Conservation (phyloP, 495 filamentous ascomycete species). For the Annulohypoxylon nitens region DNA sequence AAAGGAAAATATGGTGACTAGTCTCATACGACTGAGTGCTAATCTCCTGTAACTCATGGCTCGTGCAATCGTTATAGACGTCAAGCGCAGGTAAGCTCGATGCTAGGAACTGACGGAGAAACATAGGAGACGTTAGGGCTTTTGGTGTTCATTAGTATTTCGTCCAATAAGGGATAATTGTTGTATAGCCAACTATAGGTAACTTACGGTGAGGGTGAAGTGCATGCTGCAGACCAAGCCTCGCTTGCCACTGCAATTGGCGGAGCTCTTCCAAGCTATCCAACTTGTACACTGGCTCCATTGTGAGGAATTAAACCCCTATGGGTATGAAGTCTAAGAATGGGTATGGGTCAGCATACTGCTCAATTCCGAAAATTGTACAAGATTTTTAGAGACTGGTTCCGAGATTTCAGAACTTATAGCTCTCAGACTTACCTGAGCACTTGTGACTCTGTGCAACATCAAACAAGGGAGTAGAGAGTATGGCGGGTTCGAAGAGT, state of each 20-base stretch:
- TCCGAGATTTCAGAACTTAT: neutral
- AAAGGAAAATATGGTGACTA: constrained; percentile 27
- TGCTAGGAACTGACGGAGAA: constrained; percentile 44
- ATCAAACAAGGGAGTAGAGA: neutral
- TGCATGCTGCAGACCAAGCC: constrained; percentile 1
- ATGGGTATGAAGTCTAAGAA: neutral
- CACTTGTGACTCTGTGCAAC: neutral
- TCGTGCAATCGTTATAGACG: constrained; percentile 18
- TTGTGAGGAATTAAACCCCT: constrained; percentile 1
- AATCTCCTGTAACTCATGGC: constrained; percentile 46
- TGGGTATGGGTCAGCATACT: neutral
- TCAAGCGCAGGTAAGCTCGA: constrained; percentile 29
- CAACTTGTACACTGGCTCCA: constrained; percentile 12
- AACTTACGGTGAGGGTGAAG: constrained; percentile 26
- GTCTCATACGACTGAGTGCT: constrained; percentile 35
- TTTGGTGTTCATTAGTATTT: constrained; percentile 7
- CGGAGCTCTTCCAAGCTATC: constrained; percentile 31
- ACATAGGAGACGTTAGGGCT: constrained; percentile 45
- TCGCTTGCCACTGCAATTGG: constrained; percentile 20
- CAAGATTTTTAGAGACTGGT: neutral
- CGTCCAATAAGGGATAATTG: neutral
- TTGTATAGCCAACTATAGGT: neutral
- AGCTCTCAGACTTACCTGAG: neutral
- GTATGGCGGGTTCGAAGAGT: neutral
- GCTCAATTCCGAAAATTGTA: neutral